Base-by-base conservation (phyloP, 352 stramenopile genomes). In the Globisporangium sylvaticum region DNA sequence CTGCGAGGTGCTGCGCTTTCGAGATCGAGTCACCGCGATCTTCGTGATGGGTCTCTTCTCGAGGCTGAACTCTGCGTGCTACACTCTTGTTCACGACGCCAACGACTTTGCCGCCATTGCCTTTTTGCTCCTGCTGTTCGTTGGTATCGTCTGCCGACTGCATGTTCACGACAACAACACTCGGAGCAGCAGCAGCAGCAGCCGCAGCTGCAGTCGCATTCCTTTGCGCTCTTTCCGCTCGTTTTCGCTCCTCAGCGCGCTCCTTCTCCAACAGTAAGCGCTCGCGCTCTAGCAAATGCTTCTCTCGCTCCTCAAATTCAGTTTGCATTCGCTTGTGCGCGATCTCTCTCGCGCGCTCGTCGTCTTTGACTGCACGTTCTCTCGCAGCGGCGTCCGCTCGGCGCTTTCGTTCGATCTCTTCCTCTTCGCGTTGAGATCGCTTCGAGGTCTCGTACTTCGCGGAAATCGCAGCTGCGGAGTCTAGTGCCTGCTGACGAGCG, bases 141-240 rank as follows among this genome's bases (percentile, higher is more conserved):
- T 82, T 80, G 0, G 54, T 34, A 18, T 87, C 77, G 1, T 89
- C 81, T 0, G 66, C 29, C 22, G 74, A 65, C 25, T 68, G 75
- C 52, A 90, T 67, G 25, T 91, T 89, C 18, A 90, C 64, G 0
- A 90, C 81, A 22, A 90, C 78, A 34, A 91, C 83, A 59, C 68
- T 85, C 0, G 83, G 81, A n/a, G 61, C 10, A 64, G 68, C 10
- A 1, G 56, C 24, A 37, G 42, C 27, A 29, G 71, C 5, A 31
- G 31, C 46, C 22, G 63, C 54, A 22, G 57, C 48, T 25, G 54
- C 10, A 61, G 69, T n/a, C 0, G 46, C 52, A n/a, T 42, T 69
- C 39, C 46, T 65, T 34, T 46, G 56, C 25, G 20, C 32, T 42
- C 12, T 44, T 68, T 80, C 31, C 62, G 71, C 4, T 54, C 46